Conservation (phyloP, 768 basidiomycete genomes). For the Naganishia onofrii region DNA sequence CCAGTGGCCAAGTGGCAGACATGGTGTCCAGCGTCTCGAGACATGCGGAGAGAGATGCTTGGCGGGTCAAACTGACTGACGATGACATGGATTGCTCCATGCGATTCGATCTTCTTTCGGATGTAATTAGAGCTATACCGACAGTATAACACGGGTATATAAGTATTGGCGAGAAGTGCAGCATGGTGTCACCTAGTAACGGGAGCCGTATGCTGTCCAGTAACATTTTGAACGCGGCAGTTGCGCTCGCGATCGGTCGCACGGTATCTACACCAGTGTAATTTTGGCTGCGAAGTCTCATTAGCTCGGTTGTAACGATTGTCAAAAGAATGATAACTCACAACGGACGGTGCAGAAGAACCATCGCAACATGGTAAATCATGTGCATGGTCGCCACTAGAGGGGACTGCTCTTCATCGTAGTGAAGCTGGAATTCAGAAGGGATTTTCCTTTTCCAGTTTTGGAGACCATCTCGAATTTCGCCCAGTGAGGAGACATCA, state of each 20-base stretch:
- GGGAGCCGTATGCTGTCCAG: slow-evolving; percentile 27
- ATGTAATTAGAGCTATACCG: slow-evolving; percentile 24
- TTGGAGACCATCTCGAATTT: slow-evolving; percentile 10
- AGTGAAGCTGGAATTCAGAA: slow-evolving; percentile 17
- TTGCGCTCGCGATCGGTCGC: slow-evolving; percentile 16
- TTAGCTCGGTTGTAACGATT: background rate
- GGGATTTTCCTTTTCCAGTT: slow-evolving; percentile 21
- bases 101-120: slow-evolving; percentile 4
- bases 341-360: slow-evolving; percentile 30
- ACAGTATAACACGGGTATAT: slow-evolving; percentile 29
- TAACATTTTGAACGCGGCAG: slow-evolving; percentile 27
- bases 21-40: slow-evolving; percentile 28
- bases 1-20: slow-evolving; percentile 31
- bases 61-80: slow-evolving; percentile 9
- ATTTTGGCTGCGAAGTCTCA: slow-evolving; percentile 7
- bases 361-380: slow-evolving; percentile 29
- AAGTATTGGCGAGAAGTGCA: slow-evolving; percentile 27
- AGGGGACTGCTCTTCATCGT: slow-evolving; percentile 11
- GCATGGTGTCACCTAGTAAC: background rate
- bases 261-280: slow-evolving; percentile 16
- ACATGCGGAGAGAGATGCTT: slow-evolving; percentile 26
- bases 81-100: slow-evolving; percentile 1
- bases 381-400: slow-evolving; percentile 26
- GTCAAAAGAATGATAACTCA: slow-evolving; percentile 14
- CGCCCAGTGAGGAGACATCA: background rate